phyloP scores from a whole-genome alignment of 108 stramenopile genomes.

The Pseudonitzschia delicatissima region DNA sequence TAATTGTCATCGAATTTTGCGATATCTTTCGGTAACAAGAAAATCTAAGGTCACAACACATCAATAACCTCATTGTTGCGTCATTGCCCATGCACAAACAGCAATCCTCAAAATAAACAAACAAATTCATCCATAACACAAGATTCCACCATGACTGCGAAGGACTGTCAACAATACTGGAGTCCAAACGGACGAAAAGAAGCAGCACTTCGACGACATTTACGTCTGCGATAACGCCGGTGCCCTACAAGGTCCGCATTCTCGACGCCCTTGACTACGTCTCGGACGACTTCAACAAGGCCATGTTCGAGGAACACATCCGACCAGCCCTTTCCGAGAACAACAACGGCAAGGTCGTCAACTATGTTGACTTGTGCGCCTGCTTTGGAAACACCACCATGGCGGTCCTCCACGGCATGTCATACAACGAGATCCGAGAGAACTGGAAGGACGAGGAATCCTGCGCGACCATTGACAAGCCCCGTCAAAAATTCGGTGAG shows the following conservation, averaged over 20 bases:
- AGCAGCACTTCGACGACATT: constrained; percentile 52
- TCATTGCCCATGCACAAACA: no score
- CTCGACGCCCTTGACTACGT: constrained; percentile 37
- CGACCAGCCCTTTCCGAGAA: constrained; percentile 1
- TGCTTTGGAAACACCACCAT: constrained; percentile 55
- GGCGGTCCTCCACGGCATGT: constrained; percentile 47
- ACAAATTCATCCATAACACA: no score
- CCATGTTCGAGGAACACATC: constrained; percentile 44
- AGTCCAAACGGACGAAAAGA: constrained; percentile 43
- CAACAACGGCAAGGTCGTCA: neutral
- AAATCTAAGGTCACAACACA: no score
- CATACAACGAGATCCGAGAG: constrained; percentile 37
- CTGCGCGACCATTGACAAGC: constrained; percentile 21
- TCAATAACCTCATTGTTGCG: no score
- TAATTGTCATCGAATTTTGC: no score
- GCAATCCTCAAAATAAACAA: no score
- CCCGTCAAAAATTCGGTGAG: neutral
- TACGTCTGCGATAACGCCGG: constrained; percentile 38
- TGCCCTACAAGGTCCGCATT: constrained; percentile 45
- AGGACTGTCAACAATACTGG: constrained; percentile 8
- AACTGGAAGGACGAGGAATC: constrained; percentile 41
- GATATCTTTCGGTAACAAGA: no score
- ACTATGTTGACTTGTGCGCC: constrained; percentile 38
- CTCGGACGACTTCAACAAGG: constrained; percentile 39
- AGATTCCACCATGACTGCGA: neutral